Evolutionary conservation across 2,329 filamentous ascomycete species (phyloP).

Genomic region (Xylaria arbuscula): DNA sequence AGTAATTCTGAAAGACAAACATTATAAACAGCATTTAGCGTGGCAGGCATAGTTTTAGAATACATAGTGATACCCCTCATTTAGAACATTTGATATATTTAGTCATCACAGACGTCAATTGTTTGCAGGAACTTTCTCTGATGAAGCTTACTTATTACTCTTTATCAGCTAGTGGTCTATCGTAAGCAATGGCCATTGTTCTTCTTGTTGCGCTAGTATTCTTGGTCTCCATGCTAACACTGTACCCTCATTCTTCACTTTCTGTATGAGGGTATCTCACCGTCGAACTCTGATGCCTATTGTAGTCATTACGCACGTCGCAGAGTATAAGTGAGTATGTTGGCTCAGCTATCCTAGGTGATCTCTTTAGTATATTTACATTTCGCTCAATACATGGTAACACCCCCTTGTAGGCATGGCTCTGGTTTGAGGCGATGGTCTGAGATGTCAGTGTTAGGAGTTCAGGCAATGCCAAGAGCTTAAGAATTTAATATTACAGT

Average conservation of each 20-base stretch:
- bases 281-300: not conserved
- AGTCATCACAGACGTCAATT: not conserved
- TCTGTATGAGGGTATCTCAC: not conserved
- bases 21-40: slow-evolving; percentile 10
- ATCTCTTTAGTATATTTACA: not conserved
- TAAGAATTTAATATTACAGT: too few species aligned
- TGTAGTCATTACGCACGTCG: not conserved
- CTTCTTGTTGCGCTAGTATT: not conserved
- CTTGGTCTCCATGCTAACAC: not conserved
- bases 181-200: not conserved
- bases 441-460: not conserved
- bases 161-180: not conserved
- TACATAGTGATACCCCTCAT: slow-evolving; percentile 26
- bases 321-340: not conserved
- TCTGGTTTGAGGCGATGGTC: not conserved
- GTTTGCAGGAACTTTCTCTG: not conserved
- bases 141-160: not conserved
- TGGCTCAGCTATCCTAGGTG: not conserved
- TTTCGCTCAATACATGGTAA: not conserved
- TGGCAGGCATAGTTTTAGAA: slow-evolving; percentile 7
- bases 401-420: not conserved
- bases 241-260: not conserved
- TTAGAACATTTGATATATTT: not conserved
- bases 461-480: not conserved
- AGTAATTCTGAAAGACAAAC: slow-evolving; percentile 14